A percentile compares a stretch with the other conserved stretches of the same genome.
phyloP scores from a whole-genome alignment of 352 stramenopile species.

The Pythium insidiosum region DNA sequence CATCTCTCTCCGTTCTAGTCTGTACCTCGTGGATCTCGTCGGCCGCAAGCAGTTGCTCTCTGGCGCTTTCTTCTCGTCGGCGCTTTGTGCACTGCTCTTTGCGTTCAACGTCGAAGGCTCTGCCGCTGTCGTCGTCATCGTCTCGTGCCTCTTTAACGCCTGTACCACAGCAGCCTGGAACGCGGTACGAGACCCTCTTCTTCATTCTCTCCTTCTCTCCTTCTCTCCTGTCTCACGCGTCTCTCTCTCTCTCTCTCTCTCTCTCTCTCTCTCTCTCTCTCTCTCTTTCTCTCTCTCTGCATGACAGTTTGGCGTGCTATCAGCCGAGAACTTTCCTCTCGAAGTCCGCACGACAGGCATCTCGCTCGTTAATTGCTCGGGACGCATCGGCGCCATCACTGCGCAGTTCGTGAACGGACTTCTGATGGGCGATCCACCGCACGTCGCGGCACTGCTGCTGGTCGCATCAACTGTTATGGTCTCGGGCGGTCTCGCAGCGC shows the following conservation, averaged over 20 bases:
- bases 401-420: constrained; percentile 89
- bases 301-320: constrained; percentile 81
- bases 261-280: no score
- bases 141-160: constrained; percentile 89
- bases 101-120: constrained; percentile 65
- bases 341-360: constrained; percentile 86
- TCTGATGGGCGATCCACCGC: constrained; percentile 66
- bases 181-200: no score
- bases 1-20: constrained; percentile 25
- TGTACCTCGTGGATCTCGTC: constrained; percentile 65
- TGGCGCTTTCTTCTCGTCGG: constrained; percentile 57
- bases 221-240: neutral
- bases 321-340: constrained; percentile 84
- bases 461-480: constrained; percentile 74
- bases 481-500: constrained; percentile 41
- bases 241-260: no score
- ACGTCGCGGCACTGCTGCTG: constrained; percentile 68
- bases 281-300: neutral
- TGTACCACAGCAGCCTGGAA: constrained; percentile 89
- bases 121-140: constrained; percentile 67
- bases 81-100: constrained; percentile 63
- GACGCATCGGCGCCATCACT: constrained; percentile 83
- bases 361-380: constrained; percentile 83
- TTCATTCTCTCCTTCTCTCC: neutral
- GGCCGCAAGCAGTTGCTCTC: constrained; percentile 65